These are phyloP conservation scores for Fimicolochytrium jonesii DNA, from an alignment of 192 early-diverging fungal genomes.

Conservation along the genomic window DNA sequence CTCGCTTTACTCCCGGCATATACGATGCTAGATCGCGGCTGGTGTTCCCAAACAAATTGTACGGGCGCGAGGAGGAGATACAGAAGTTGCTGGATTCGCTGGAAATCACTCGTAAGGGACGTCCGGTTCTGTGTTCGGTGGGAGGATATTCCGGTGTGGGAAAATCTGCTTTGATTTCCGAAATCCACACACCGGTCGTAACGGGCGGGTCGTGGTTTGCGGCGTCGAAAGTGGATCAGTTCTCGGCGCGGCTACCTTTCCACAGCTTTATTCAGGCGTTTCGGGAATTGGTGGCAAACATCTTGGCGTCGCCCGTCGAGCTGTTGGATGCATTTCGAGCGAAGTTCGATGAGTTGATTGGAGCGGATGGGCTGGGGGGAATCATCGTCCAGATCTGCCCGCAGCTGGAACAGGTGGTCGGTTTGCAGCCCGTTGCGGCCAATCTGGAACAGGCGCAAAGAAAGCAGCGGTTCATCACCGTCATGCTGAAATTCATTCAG, in stretches of 20 bases:
- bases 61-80: conserved; percentile 25
- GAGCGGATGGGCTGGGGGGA: conserved; percentile 13
- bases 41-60: conserved; percentile 25
- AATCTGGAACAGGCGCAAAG: conserved; percentile 18
- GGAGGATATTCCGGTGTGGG: conserved; percentile 31
- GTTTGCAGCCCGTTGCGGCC: conserved; percentile 16
- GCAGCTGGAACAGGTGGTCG: conserved; percentile 26
- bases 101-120: background rate
- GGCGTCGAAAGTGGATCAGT: conserved; percentile 30
- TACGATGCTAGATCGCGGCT: conserved; percentile 29
- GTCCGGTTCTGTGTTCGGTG: conserved; percentile 18
- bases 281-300: conserved; percentile 27
- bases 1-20: conserved; percentile 18
- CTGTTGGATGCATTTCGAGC: conserved; percentile 14
- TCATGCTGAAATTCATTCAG: conserved; percentile 27
- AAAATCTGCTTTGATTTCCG: conserved; percentile 6
- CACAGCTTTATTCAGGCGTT: conserved; percentile 29
- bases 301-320: conserved; percentile 19
- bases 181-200: conserved; percentile 30
- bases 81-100: conserved; percentile 16
- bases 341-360: conserved; percentile 14
- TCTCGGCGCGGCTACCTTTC: conserved; percentile 30
- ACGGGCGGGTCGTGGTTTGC: conserved; percentile 18
- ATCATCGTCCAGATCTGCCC: conserved; percentile 30
- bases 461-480: conserved; percentile 22